phyloP scores from a whole-genome alignment of 176 grass and related monocot genomes.

The Oryza meyeriana region DNA sequence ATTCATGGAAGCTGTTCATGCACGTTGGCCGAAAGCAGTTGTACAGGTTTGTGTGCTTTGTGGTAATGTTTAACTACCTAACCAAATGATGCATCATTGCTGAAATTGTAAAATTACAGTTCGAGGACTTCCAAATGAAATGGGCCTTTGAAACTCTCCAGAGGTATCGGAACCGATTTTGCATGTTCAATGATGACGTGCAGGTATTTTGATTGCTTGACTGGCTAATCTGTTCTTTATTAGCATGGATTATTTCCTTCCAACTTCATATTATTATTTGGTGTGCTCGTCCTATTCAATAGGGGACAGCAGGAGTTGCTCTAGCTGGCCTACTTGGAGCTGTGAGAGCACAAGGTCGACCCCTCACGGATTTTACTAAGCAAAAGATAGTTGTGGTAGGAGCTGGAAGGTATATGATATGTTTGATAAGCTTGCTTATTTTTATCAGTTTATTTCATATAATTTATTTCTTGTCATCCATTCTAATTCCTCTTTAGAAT shows the following conservation, averaged over 20 bases:
- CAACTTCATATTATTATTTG: neutral
- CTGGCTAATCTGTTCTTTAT: slow-evolving; percentile 6
- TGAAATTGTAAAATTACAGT: slow-evolving; percentile 52
- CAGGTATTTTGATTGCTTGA: slow-evolving; percentile 52
- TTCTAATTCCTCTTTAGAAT: slow-evolving; percentile 59
- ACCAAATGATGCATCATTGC: neutral
- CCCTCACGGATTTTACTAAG: slow-evolving; percentile 68
- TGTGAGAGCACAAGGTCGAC: slow-evolving; percentile 79
- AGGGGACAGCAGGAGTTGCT: slow-evolving; percentile 99
- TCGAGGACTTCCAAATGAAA: slow-evolving; percentile 99
- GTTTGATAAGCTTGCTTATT: slow-evolving; percentile 24
- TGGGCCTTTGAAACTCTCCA: slow-evolving; percentile 98
- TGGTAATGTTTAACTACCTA: slow-evolving; percentile 11
- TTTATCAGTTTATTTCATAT: slow-evolving; percentile 10
- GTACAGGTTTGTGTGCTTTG: slow-evolving; percentile 61
- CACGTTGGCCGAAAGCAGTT: slow-evolving; percentile 96
- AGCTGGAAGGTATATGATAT: slow-evolving; percentile 87
- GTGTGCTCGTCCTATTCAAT: slow-evolving; percentile 18
- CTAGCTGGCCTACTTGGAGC: slow-evolving; percentile 93
- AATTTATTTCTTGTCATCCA: slow-evolving; percentile 1
- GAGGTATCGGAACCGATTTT: slow-evolving; percentile 82
- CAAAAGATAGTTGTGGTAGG: slow-evolving; percentile 98
- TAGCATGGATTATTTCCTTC: neutral
- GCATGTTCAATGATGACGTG: slow-evolving; percentile 97
- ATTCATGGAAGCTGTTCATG: slow-evolving; percentile 92